Evolutionary conservation across 2,329 filamentous ascomycete genomes (phyloP), one percentile per base, ranked within the genome.

Genomic region (Colletotrichum acutatum): DNA sequence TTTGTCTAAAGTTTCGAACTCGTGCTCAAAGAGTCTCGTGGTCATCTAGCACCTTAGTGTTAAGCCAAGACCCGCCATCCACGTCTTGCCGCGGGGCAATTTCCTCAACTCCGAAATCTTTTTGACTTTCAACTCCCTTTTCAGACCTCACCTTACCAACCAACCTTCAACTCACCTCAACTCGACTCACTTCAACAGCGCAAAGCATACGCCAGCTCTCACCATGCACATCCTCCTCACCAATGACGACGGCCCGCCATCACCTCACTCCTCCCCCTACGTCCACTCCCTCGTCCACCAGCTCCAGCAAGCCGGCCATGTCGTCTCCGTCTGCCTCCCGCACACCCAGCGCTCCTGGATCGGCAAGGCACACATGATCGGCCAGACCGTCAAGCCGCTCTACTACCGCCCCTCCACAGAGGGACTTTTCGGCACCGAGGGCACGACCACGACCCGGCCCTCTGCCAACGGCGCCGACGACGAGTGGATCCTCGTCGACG

Each of bases 321-420:
- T 86, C n/a, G 94, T 98, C 74, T 97, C 95, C 8, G 95, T 99
- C 62, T 93, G 97, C 75, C 90, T 99, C 16, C 97, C 97, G 1
- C 91, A 98, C 82, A 92, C 92, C 7, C 97, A 99, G 84, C 92
- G 96, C 75, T 98, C 95, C 69, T 99, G 97, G 97, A 98, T 99
- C 79, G 95, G 95, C 78, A 99, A 99, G 86, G 97, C 97, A 3
- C 97, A 98, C 83, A 94, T 98, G 79, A 95, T 98, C 78, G 95
- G 95, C 69, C 93, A 96, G 81, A 93, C 94, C 11, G 90, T 97
- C 74, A 94, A 92, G 80, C 95, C 95, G 9, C 88, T 90, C 32
- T 98, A 97, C 86, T 98, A 95, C 85, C 93, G 93, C 1, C 89
- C 89, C 16, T 86, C 81, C n/a, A 74, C 80, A 49, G 80, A 81